Evolutionary conservation across 306 rosid genomes (phyloP).

Genomic region (Sechiopsis laciniata): DNA sequence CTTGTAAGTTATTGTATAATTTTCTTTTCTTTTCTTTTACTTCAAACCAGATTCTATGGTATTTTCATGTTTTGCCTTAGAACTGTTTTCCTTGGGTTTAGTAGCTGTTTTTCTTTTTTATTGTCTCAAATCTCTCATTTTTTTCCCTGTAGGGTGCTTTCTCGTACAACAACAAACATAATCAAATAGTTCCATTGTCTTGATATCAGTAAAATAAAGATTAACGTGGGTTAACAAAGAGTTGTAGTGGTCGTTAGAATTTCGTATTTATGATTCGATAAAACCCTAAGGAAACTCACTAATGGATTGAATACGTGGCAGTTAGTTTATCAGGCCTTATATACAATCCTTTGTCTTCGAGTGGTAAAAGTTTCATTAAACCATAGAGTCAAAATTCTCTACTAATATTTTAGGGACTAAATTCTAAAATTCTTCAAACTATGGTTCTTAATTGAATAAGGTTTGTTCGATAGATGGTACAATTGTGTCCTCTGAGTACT

Average conservation of each 20-base stretch:
- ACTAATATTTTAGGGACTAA: too few species aligned
- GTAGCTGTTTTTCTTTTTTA: not conserved
- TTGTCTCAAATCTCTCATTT: not conserved
- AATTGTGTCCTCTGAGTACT: too few species aligned
- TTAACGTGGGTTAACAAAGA: not conserved
- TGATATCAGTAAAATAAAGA: not conserved
- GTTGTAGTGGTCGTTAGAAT: not conserved
- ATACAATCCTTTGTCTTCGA: too few species aligned
- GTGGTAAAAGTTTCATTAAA: too few species aligned
- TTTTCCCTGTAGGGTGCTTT: not conserved
- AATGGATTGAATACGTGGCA: too few species aligned
- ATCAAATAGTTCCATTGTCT: not conserved
- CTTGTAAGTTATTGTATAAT: conserved; percentile 21
- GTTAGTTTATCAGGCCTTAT: too few species aligned
- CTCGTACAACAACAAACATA: not conserved
- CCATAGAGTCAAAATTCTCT: too few species aligned
- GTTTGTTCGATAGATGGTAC: too few species aligned
- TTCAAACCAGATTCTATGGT: not conserved
- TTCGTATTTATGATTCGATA: not conserved
- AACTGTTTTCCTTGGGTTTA: conserved; percentile 1
- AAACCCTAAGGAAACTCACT: too few species aligned
- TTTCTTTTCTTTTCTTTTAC: not conserved
- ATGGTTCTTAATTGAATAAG: too few species aligned
- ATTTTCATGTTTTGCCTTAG: not conserved
- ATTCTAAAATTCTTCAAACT: too few species aligned